These are phyloP conservation scores for Leucoagaricus sp. DNA, from an alignment of 1,284 basidiomycete genomes.

Conservation along the genomic window DNA sequence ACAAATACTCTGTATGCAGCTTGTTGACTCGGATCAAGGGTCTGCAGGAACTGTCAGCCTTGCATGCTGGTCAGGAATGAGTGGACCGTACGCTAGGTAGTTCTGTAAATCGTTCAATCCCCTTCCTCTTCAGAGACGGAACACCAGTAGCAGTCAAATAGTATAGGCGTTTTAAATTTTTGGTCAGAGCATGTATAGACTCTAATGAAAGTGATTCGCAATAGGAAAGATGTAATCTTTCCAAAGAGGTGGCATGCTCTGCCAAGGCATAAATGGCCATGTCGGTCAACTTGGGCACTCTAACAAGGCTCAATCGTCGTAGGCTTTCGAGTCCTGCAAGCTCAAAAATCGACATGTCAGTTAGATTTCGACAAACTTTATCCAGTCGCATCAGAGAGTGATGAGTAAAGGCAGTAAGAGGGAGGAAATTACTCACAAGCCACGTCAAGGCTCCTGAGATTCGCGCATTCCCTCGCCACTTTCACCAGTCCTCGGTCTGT, in stretches of 20 bases:
- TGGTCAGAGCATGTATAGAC: slow-evolving; percentile 77
- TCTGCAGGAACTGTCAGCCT: slow-evolving; percentile 31
- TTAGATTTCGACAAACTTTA: slow-evolving; percentile 80
- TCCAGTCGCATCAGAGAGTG: slow-evolving; percentile 17
- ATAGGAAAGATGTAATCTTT: slow-evolving; percentile 87
- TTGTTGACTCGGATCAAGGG: slow-evolving; percentile 59
- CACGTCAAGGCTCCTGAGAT: slow-evolving; percentile 83
- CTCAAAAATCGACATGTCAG: slow-evolving; percentile 85
- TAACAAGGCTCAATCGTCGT: slow-evolving; percentile 80
- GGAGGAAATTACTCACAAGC: slow-evolving; percentile 62
- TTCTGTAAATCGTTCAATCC: slow-evolving; percentile 82
- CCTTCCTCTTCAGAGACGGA: slow-evolving; percentile 70
- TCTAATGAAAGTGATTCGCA: slow-evolving; percentile 83
- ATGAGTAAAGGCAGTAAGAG: slow-evolving; percentile 3
- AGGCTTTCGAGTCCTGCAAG: slow-evolving; percentile 75
- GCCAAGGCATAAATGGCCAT: slow-evolving; percentile 65
- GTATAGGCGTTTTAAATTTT: slow-evolving; percentile 62
- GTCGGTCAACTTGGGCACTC: slow-evolving; percentile 68
- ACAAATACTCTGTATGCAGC: slow-evolving; percentile 85
- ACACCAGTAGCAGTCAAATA: slow-evolving; percentile 86
- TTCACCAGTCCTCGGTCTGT: slow-evolving; percentile 81
- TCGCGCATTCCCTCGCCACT: slow-evolving; percentile 71
- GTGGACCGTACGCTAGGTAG: slow-evolving; percentile 57
- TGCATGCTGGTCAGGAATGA: slow-evolving; percentile 17
- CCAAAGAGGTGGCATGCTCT: slow-evolving; percentile 69